A percentile compares a stretch with the other conserved stretches of the same genome.
These are phyloP conservation scores for Chrysosporium queenslandicum DNA, from an alignment of 2,329 filamentous ascomycete species.

Conservation along the genomic window DNA sequence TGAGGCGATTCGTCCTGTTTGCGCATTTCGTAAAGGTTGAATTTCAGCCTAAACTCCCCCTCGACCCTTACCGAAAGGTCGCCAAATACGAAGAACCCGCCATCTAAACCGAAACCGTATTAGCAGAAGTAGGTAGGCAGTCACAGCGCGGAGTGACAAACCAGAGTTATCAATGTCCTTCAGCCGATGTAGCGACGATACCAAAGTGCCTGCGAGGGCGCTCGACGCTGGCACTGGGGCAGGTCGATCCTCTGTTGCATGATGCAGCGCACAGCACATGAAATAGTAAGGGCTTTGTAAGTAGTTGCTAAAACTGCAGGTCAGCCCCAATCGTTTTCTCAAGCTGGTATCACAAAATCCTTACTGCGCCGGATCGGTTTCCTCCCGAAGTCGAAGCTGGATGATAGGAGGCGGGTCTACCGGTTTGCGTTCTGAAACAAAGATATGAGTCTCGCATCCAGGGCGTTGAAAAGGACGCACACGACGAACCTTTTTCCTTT, in stretches of 20 bases:
- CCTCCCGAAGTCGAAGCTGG: constrained; percentile 50
- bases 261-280: constrained; percentile 48
- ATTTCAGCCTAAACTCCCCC: constrained; percentile 63
- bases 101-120: constrained; percentile 42
- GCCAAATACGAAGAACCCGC: constrained; percentile 83
- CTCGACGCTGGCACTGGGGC: constrained; percentile 40
- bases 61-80: constrained; percentile 70
- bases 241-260: constrained; percentile 39
- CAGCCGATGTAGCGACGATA: constrained; percentile 71
- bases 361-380: constrained; percentile 50
- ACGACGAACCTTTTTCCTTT: constrained; percentile 59
- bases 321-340: constrained; percentile 10
- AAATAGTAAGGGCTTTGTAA: constrained; percentile 57
- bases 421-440: constrained; percentile 60
- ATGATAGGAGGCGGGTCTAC: constrained; percentile 77
- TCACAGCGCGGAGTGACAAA: constrained; percentile 18
- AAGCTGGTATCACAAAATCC: constrained; percentile 19
- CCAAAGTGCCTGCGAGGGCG: constrained; percentile 59
- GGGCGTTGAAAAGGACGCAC: neutral
- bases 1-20: constrained; percentile 36
- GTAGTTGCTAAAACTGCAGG: constrained; percentile 41
- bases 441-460: constrained; percentile 13
- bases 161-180: constrained; percentile 64
- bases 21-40: constrained; percentile 65
- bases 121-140: neutral